A percentile compares a stretch with the other conserved stretches of the same genome.
phyloP scores from a whole-genome alignment of 2,329 filamentous ascomycete species.

The Fulvia fulva region DNA sequence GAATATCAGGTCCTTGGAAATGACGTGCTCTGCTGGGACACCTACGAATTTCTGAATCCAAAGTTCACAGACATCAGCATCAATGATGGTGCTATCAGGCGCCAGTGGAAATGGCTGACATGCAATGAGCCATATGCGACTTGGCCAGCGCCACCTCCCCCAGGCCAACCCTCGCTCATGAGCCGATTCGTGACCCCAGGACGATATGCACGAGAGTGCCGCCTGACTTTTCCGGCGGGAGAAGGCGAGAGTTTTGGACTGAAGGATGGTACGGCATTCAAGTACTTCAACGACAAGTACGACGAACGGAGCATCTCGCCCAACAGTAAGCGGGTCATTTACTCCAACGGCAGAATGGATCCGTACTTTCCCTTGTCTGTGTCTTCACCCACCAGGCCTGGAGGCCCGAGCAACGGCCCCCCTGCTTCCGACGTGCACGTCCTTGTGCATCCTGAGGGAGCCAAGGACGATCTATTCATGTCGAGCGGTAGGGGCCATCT shows the following conservation, averaged over 20 bases:
- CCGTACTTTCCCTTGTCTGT: conserved; percentile 1
- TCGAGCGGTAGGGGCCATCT: neutral
- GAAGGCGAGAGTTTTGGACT: neutral
- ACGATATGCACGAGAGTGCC: neutral
- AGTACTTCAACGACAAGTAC: conserved; percentile 1
- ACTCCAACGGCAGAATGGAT: conserved; percentile 2
- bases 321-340: neutral
- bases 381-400: neutral
- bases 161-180: neutral
- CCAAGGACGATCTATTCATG: conserved; percentile 1
- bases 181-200: neutral
- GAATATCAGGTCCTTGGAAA: neutral
- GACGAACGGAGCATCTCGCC: neutral
- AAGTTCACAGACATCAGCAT: neutral
- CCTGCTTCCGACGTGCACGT: neutral
- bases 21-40: neutral
- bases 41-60: neutral
- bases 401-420: neutral
- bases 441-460: conserved; percentile 1
- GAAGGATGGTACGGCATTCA: neutral
- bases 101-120: neutral
- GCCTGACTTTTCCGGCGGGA: neutral
- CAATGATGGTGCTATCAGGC: neutral
- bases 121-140: neutral
- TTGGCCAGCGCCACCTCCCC: neutral